phyloP scores from a whole-genome alignment of 2,329 filamentous ascomycete genomes.

The Pseudovirgaria hyperparasitica region DNA sequence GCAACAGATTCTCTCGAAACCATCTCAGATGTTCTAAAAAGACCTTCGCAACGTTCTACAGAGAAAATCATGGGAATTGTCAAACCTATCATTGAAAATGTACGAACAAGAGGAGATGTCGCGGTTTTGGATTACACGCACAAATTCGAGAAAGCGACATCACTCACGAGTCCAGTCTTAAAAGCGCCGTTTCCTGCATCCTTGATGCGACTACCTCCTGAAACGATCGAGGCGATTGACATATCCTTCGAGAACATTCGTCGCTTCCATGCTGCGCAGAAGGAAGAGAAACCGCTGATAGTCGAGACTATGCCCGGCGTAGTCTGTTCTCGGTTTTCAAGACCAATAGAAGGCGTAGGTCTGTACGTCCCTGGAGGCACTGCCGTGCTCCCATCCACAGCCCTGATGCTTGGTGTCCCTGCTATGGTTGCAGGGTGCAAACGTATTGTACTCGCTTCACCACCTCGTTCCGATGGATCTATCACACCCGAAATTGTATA shows the following conservation, averaged over 20 bases:
- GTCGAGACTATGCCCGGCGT: constrained; percentile 99
- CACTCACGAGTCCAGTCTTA: constrained; percentile 76
- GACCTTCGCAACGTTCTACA: constrained; percentile 89
- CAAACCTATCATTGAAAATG: constrained; percentile 79
- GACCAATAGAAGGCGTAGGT: constrained; percentile 91
- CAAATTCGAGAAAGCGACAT: constrained; percentile 95
- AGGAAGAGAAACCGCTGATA: constrained; percentile 64
- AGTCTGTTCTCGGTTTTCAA: constrained; percentile 80
- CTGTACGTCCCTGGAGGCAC: constrained; percentile 94
- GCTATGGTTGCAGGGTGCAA: constrained; percentile 96
- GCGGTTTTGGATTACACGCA: constrained; percentile 88
- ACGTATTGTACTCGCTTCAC: constrained; percentile 86
- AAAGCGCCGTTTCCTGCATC: constrained; percentile 75
- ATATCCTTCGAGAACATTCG: constrained; percentile 87
- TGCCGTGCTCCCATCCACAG: constrained; percentile 91
- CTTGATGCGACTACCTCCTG: constrained; percentile 72
- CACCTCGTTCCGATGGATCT: constrained; percentile 76
- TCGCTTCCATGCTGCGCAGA: constrained; percentile 86
- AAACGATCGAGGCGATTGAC: constrained; percentile 88
- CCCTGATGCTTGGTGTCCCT: constrained; percentile 94
- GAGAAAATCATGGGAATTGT: constrained; percentile 88
- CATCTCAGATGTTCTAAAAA: constrained; percentile 63
- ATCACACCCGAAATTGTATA: constrained; percentile 97
- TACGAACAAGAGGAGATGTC: constrained; percentile 72
- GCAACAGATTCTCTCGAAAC: constrained; percentile 49